Percentiles rank a stretch among this genome's conserved stretches.
phyloP scores from a whole-genome alignment of 495 filamentous ascomycete species.

The Lasiosphaeria miniovina region DNA sequence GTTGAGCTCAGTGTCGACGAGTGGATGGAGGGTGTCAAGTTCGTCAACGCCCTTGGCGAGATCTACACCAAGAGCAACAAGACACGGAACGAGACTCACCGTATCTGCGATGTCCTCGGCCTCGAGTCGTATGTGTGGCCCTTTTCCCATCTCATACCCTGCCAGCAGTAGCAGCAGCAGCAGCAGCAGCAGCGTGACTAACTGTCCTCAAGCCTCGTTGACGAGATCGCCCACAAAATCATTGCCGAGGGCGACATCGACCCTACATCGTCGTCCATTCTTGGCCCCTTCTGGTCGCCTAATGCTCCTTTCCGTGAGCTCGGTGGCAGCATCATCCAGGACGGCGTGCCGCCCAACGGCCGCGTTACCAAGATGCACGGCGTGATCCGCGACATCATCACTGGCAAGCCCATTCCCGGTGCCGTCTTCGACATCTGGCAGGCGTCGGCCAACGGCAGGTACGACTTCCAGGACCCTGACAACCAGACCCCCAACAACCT shows the following conservation, averaged over 20 bases:
- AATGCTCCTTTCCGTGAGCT: constrained; percentile 73
- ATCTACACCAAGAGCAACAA: constrained; percentile 56
- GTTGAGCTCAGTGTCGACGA: constrained; percentile 76
- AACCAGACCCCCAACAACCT: constrained; percentile 78
- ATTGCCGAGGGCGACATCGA: constrained; percentile 64
- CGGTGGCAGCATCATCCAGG: constrained; percentile 68
- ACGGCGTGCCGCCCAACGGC: constrained; percentile 58
- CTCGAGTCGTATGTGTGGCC: constrained; percentile 67
- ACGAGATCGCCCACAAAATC: constrained; percentile 82
- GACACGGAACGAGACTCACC: constrained; percentile 70
- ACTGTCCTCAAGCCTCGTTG: constrained; percentile 58
- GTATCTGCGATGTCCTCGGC: constrained; percentile 74
- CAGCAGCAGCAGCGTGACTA: constrained; percentile 4
- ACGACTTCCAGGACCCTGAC: constrained; percentile 84
- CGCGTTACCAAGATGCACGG: constrained; percentile 74
- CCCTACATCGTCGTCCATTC: constrained; percentile 78
- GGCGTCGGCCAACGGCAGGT: constrained; percentile 77
- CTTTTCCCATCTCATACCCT: background rate
- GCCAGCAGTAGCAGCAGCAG: no score
- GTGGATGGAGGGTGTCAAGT: constrained; percentile 75
- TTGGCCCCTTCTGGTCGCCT: constrained; percentile 85
- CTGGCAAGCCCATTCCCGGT: constrained; percentile 63
- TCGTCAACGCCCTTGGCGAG: constrained; percentile 50
- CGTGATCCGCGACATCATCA: constrained; percentile 66
- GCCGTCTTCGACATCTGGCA: constrained; percentile 87